Evolutionary conservation across 1,139 yeast species (phyloP), one percentile per base, ranked within the genome.

Genomic region (Yamadazyma conglobata): DNA sequence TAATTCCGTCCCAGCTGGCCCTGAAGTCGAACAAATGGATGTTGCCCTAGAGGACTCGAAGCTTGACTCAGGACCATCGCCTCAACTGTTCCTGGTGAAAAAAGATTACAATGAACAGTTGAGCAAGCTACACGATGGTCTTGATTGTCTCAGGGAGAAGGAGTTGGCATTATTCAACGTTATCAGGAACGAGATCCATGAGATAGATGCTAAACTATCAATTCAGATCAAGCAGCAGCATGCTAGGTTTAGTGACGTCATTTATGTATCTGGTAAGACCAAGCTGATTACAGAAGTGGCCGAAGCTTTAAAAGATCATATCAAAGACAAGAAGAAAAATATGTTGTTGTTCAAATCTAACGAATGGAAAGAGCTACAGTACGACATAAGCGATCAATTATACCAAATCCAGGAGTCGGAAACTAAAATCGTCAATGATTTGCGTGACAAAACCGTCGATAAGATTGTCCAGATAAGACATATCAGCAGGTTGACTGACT

Each of bases 401-500:
- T 56, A 54, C 3, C 40, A 40, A 5, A 65, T 68, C 8, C 46
- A 41, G n/a, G 39, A 25, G 1, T 64, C 64, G 27, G 91, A 83
- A 47, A 52, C 51, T 3, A 40, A 40, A 6, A 62, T 80, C 10
- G 54, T 80, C 3, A 58, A 63, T 1, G 50, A 50, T 4, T 54
- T 81, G 19, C 58, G 73, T 20, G 35, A 35, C 2, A 49, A 58
- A 19, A 66, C 76, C 0, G 47, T 77, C 2, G 52, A 53, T 0
- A 42, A 56, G 19, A 58, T 69, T 10, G 47, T 60, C 0, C 54
- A 52, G 3, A 60, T 81, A n/a, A 60, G 86, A 21, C 43, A 50
- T 22, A 55, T 70, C 35, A 56, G 78, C 39, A 48, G 61, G 31
- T 47, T 68, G 28, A 60, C 80, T 16, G 96, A 87, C 41, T 72